Evolutionary conservation across 1,284 basidiomycete species (phyloP).

Genomic region (Apiotrichum brassicae): DNA sequence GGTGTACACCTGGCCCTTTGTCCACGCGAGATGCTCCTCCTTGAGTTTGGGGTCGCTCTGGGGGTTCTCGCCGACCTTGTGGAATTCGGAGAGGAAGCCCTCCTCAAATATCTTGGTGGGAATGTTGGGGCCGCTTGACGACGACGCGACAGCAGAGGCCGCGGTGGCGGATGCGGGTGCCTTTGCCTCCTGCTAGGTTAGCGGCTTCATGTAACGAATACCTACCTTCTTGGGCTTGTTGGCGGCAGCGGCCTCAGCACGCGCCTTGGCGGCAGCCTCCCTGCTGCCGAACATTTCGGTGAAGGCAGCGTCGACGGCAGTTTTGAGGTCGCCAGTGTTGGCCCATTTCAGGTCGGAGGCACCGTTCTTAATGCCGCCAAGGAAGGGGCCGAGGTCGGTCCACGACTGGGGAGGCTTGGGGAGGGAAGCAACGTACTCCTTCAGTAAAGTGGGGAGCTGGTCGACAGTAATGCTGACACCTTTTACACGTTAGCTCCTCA

Average conservation of each 20-base stretch:
- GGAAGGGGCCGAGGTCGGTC: conserved; percentile 63
- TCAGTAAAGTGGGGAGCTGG: conserved; percentile 60
- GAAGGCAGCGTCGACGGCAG: conserved; percentile 72
- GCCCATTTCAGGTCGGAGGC: conserved; percentile 73
- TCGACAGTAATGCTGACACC: conserved; percentile 72
- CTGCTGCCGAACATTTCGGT: conserved; percentile 71
- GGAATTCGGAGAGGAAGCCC: conserved; percentile 88
- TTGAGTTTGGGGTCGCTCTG: conserved; percentile 74
- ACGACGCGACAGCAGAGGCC: conserved; percentile 39
- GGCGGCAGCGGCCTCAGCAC: conserved; percentile 58
- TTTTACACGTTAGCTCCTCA: conserved; percentile 40
- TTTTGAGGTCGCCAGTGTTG: conserved; percentile 80
- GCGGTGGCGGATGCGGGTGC: conserved; percentile 44
- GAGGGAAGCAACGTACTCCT: conserved; percentile 56
- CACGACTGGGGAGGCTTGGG: conserved; percentile 59
- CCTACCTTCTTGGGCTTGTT: conserved; percentile 57
- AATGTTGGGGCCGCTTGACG: conserved; percentile 31
- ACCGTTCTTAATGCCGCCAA: conserved; percentile 62
- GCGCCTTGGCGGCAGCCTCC: conserved; percentile 58
- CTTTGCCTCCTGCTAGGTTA: conserved; percentile 49
- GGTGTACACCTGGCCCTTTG: conserved; percentile 81
- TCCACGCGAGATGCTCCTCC: conserved; percentile 72
- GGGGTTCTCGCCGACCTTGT: conserved; percentile 90
- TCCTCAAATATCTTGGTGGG: conserved; percentile 73
- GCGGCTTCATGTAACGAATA: not conserved